Evolutionary conservation across 2,329 filamentous ascomycete genomes (phyloP).

Genomic region (Fusarium sp.): DNA sequence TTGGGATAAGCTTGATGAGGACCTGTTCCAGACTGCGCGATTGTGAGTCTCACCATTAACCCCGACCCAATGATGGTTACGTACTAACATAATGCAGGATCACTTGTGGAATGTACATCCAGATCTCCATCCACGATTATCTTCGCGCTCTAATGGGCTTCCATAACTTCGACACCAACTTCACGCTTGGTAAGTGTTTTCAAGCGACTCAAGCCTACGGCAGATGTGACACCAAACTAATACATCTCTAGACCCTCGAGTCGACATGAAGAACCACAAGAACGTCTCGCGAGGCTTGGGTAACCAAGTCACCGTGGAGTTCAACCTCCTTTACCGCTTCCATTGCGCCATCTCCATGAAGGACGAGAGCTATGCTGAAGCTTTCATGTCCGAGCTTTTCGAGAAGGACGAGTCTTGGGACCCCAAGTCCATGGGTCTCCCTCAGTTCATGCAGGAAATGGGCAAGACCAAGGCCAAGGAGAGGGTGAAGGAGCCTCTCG

Average conservation of each 20-base stretch:
- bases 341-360: slow-evolving; percentile 47
- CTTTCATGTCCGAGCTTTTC: slow-evolving; percentile 34
- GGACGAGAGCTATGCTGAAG: slow-evolving; percentile 48
- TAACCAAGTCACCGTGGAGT: slow-evolving; percentile 51
- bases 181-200: slow-evolving; percentile 58
- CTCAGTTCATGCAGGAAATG: slow-evolving; percentile 5
- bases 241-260: background rate
- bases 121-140: slow-evolving; percentile 57
- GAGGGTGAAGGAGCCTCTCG: background rate
- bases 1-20: background rate
- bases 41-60: background rate
- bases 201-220: too few relatives aligned
- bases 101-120: slow-evolving; percentile 67
- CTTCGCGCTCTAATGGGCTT: slow-evolving; percentile 56
- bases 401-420: slow-evolving; percentile 12
- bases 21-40: background rate
- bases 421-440: background rate
- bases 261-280: slow-evolving; percentile 33
- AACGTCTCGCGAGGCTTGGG: slow-evolving; percentile 45
- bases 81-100: slow-evolving; percentile 44
- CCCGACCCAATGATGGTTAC: accelerated
- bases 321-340: slow-evolving; percentile 52
- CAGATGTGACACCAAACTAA: background rate
- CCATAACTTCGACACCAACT: slow-evolving; percentile 66
- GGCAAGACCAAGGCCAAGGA: background rate